Evolutionary conservation across 2,329 filamentous ascomycete genomes (phyloP).

Genomic region (Neonectria hederae): DNA sequence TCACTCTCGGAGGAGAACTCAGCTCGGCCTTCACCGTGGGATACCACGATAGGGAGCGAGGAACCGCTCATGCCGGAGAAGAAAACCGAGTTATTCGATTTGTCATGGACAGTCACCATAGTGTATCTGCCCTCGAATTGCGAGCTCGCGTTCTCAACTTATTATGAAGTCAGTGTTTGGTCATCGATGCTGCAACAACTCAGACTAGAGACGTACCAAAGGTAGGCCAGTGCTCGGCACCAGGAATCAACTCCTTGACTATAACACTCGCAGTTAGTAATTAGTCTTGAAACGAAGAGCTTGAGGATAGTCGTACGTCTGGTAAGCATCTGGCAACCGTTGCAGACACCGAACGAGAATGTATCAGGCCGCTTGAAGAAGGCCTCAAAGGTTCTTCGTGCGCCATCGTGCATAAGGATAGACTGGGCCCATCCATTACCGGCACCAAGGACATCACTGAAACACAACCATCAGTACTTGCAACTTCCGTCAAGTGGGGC

Average conservation of each 20-base stretch:
- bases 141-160: conserved; percentile 73
- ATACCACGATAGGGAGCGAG: conserved; percentile 42
- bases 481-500: neutral
- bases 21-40: conserved; percentile 74
- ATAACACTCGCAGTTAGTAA: conserved; percentile 2
- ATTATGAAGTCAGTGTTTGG: conserved; percentile 8
- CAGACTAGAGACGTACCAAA: conserved; percentile 58
- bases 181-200: too few relatives aligned
- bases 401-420: conserved; percentile 83
- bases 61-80: conserved; percentile 41
- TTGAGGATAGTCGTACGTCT: conserved; percentile 51
- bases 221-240: conserved; percentile 57
- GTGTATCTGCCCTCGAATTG: conserved; percentile 43
- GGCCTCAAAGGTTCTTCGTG: conserved; percentile 77
- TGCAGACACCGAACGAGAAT: conserved; percentile 94
- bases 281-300: neutral
- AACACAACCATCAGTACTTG: conserved; percentile 13
- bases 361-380: conserved; percentile 93
- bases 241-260: conserved; percentile 43
- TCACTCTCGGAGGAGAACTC: conserved; percentile 67
- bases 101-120: conserved; percentile 41
- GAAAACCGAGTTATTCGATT: conserved; percentile 40
- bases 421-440: conserved; percentile 97
- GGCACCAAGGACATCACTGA: conserved; percentile 77
- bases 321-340: conserved; percentile 95